These are phyloP conservation scores for Globisporangium heterothallicum DNA, from an alignment of 352 stramenopile genomes.

Conservation along the genomic window DNA sequence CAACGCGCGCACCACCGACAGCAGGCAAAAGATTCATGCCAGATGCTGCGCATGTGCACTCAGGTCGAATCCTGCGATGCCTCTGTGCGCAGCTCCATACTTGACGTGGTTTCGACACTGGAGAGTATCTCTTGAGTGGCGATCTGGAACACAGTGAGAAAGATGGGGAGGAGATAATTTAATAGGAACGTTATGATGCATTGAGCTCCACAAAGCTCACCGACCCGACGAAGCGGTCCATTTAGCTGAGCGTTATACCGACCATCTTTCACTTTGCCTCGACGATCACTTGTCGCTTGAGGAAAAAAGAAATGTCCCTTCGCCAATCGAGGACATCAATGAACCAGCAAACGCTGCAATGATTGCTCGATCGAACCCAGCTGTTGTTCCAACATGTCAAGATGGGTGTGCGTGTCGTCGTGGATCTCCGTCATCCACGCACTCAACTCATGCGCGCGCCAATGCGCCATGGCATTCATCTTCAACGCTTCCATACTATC, in stretches of 20 bases:
- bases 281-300: no score
- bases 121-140: conserved; percentile 13
- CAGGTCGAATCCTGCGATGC: conserved; percentile 28
- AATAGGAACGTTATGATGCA: no score
- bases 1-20: conserved; percentile 19
- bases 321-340: not conserved
- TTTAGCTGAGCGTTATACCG: no score
- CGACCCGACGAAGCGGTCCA: no score
- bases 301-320: not conserved
- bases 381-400: conserved; percentile 3
- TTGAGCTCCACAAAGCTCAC: no score
- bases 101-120: conserved; percentile 26
- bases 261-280: not conserved
- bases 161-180: not conserved
- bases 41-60: conserved; percentile 22
- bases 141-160: no score
- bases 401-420: not conserved
- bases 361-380: not conserved
- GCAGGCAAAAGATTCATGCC: conserved; percentile 24
- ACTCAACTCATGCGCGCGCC: conserved; percentile 4
- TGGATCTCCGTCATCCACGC: not conserved
- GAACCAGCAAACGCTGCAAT: not conserved
- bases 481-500: conserved; percentile 13
- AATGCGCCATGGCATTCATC: conserved; percentile 9
- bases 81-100: conserved; percentile 23